Conservation (phyloP, 768 basidiomycete species). For the Suillus americanus region DNA sequence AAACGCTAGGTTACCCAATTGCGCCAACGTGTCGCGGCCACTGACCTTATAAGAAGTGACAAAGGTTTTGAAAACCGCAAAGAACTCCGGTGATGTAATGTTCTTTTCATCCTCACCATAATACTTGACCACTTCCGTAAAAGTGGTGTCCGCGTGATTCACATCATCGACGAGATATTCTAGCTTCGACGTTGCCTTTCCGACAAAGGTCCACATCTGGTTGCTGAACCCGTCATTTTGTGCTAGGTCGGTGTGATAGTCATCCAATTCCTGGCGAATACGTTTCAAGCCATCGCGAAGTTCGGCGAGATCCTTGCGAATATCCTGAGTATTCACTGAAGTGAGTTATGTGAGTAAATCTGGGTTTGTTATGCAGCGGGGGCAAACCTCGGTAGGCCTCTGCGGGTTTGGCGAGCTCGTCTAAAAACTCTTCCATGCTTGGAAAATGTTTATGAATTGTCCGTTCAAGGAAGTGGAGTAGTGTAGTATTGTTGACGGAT, state of each 20-base stretch:
- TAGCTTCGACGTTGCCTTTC: constrained; percentile 70
- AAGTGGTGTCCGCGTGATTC: constrained; percentile 79
- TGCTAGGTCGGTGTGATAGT: constrained; percentile 75
- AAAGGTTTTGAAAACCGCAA: constrained; percentile 96
- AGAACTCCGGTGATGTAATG: constrained; percentile 89
- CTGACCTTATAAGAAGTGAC: constrained; percentile 86
- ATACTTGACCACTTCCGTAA: constrained; percentile 82
- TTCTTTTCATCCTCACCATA: constrained; percentile 93
- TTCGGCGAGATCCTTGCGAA: constrained; percentile 72
- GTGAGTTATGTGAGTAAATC: constrained; percentile 8
- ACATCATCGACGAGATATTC: constrained; percentile 87
- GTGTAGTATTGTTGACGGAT: constrained; percentile 89
- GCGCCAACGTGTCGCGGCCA: constrained; percentile 5
- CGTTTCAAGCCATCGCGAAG: constrained; percentile 74
- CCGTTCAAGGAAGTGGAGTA: constrained; percentile 91
- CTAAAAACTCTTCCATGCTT: constrained; percentile 82
- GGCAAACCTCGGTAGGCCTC: constrained; percentile 86
- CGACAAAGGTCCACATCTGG: constrained; percentile 91
- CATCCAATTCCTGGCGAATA: constrained; percentile 77
- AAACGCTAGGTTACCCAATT: constrained; percentile 10
- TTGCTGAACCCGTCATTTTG: constrained; percentile 77
- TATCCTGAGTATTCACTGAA: constrained; percentile 84
- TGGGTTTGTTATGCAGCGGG: not conserved
- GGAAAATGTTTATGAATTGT: constrained; percentile 88
- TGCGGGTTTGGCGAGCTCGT: constrained; percentile 85